A percentile compares a stretch with the other conserved stretches of the same genome.
These are phyloP conservation scores for Incumbomyces lentus DNA, from an alignment of 2,329 filamentous ascomycete genomes.

Conservation along the genomic window DNA sequence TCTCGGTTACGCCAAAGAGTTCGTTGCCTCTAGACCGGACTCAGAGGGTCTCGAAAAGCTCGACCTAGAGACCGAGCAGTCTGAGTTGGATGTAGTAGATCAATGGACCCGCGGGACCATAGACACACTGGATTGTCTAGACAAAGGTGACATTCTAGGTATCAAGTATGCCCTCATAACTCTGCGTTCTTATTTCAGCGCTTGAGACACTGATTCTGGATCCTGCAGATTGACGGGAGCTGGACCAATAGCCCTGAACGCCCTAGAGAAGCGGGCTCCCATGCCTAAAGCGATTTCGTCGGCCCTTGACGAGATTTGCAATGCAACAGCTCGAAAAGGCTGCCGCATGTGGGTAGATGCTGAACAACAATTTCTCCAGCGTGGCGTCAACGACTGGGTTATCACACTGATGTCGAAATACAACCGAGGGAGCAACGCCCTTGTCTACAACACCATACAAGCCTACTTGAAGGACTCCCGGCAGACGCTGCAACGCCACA, in stretches of 20 bases:
- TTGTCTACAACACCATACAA: slow-evolving; percentile 74
- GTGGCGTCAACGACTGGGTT: slow-evolving; percentile 72
- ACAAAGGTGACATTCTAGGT: slow-evolving; percentile 41
- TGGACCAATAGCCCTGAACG: slow-evolving; percentile 59
- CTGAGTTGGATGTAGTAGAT: slow-evolving; percentile 25
- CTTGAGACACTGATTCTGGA: slow-evolving; percentile 10
- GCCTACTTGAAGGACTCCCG: slow-evolving; percentile 60
- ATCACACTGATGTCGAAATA: slow-evolving; percentile 61
- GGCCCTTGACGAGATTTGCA: slow-evolving; percentile 57
- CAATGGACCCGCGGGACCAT: slow-evolving; percentile 45
- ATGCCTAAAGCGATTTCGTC: slow-evolving; percentile 36
- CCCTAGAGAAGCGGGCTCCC: slow-evolving; percentile 48
- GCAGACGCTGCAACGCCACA: slow-evolving; percentile 46
- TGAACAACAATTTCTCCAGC: slow-evolving; percentile 69
- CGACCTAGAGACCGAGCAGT: slow-evolving; percentile 22
- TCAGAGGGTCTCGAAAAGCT: slow-evolving; percentile 23
- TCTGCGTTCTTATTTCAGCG: slow-evolving; percentile 17
- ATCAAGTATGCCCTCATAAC: slow-evolving; percentile 28
- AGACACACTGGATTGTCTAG: slow-evolving; percentile 43
- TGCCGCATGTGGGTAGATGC: slow-evolving; percentile 74
- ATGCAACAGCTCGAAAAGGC: slow-evolving; percentile 56
- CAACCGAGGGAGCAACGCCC: slow-evolving; percentile 55
- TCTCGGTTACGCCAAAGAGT: slow-evolving; percentile 44
- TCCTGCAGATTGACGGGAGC: slow-evolving; percentile 60
- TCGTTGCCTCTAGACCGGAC: slow-evolving; percentile 36